Conservation (phyloP, 345 rosid species). For the Fremontodendron californicum region DNA sequence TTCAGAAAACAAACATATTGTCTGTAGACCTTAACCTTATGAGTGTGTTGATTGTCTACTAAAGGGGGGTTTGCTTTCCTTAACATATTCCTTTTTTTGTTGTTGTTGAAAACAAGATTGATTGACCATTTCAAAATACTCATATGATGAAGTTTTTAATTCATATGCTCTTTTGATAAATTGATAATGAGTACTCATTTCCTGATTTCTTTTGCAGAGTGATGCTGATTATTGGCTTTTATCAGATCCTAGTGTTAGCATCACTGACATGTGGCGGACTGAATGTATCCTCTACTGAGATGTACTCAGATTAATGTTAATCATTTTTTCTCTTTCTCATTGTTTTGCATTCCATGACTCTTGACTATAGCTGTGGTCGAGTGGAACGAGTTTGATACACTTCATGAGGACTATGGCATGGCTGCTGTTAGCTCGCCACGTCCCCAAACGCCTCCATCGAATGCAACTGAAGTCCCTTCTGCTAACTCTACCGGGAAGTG, state of each 20-base stretch:
- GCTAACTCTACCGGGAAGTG: slow-evolving; percentile 32
- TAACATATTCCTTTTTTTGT: neutral
- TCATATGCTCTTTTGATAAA: neutral
- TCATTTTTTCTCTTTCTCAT: neutral
- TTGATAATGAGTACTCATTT: slow-evolving; percentile 4
- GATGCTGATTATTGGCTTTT: slow-evolving; percentile 93
- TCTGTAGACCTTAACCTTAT: neutral
- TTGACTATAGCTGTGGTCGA: slow-evolving; percentile 43
- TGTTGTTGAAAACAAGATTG: neutral
- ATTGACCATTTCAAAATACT: neutral
- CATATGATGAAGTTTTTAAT: neutral
- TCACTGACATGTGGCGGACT: slow-evolving; percentile 78
- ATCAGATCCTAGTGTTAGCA: slow-evolving; percentile 86
- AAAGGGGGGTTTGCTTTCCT: neutral
- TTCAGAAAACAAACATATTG: neutral
- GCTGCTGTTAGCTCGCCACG: slow-evolving; percentile 36
- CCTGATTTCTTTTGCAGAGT: slow-evolving; percentile 41
- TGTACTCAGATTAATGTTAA: neutral
- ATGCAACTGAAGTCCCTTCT: slow-evolving; percentile 36
- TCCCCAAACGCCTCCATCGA: slow-evolving; percentile 59
- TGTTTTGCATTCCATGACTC: slow-evolving; percentile 29
- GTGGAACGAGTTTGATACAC: slow-evolving; percentile 49
- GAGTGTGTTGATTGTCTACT: neutral
- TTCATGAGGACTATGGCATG: slow-evolving; percentile 36
- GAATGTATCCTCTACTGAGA: slow-evolving; percentile 65